Base-by-base conservation (phyloP, 371 early-diverging fungal genomes). In the Mortierella sp. region DNA sequence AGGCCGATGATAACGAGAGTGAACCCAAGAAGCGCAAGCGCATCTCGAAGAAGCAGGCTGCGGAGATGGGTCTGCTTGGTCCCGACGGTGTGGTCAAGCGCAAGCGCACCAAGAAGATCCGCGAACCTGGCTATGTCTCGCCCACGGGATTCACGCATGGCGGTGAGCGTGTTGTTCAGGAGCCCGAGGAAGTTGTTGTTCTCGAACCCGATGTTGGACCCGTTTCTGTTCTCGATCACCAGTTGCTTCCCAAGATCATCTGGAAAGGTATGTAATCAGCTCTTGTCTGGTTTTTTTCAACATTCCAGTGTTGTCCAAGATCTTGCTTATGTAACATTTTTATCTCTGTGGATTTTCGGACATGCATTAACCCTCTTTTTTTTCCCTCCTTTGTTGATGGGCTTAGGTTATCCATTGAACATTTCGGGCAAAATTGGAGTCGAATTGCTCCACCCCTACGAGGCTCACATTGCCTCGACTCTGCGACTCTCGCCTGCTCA, bases 401-500 rank as follows among this genome's bases (percentile, higher is more conserved):
- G 67, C 67, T 67, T 73, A 76, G 86, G 80, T 54, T 67, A 54
- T 34, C 76, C 80, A 21, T 48, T 80, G 28, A 53, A 71, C n/a
- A 61, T 80, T 43, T 72, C 34, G 19, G 72, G 75, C 51, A 75
- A 78, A 24, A 79, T 76, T 43, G 86, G 86, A 69, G 73, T 57
- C 31, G 86, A 78, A 28, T 88, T 79, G 55, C 81, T 95, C 8
- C 93, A 94, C 59, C 86, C 90, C 4, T 89, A 92, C 43, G 95
- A 95, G 83, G 89, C 61, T 3, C 86, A 89, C 24, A 92, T 93
- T 83, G 93, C 94, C 44, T 93, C 94, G 24, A 92, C 92, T 0
- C 88, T 95, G 72, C 93, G 95, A 57, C 88, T 95, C 31, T 90
- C 91, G 19, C 95, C 95, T 4, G 93, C 93, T 50, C 94, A 94